Evolutionary conservation across 192 early-diverging fungal species (phyloP).

Genomic region (Funneliformis mosseae): DNA sequence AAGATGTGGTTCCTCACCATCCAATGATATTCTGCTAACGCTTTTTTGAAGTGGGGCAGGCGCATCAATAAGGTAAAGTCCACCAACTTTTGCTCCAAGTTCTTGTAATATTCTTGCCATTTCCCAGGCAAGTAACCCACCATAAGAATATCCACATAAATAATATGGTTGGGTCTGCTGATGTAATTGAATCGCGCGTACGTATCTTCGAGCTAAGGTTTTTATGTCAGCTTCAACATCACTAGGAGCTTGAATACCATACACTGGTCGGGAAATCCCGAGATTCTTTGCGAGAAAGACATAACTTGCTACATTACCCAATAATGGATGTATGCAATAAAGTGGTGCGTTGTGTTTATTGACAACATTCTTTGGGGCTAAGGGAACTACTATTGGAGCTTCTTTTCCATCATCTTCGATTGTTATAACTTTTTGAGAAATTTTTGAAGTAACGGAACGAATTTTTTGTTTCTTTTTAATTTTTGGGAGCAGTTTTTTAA

Average conservation of each 20-base stretch:
- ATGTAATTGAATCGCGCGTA: neutral
- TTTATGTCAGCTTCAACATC: neutral
- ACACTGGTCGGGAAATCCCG: conserved; percentile 27
- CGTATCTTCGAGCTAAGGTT: neutral
- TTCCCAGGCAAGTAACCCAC: conserved; percentile 35
- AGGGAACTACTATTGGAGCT: neutral
- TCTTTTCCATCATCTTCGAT: conserved; percentile 12
- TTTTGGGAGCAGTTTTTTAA: neutral
- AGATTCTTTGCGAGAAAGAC: conserved; percentile 3
- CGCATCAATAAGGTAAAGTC: conserved; percentile 30
- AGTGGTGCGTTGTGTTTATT: conserved; percentile 30
- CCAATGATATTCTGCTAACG: neutral
- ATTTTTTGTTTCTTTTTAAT: neutral
- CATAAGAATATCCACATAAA: conserved; percentile 34
- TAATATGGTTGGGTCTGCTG: conserved; percentile 21
- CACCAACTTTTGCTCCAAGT: conserved; percentile 18
- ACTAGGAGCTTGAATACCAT: conserved; percentile 28
- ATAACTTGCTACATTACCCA: conserved; percentile 33
- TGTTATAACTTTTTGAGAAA: neutral
- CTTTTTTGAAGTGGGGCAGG: conserved; percentile 1
- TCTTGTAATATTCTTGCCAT: conserved; percentile 14
- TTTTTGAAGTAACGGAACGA: neutral
- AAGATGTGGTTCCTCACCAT: conserved; percentile 8
- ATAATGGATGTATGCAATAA: conserved; percentile 25
- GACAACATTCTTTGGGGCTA: neutral